Evolutionary conservation across 768 basidiomycete species (phyloP), one percentile per base, ranked within the genome.

Genomic region (Neoboletus magnificus): DNA sequence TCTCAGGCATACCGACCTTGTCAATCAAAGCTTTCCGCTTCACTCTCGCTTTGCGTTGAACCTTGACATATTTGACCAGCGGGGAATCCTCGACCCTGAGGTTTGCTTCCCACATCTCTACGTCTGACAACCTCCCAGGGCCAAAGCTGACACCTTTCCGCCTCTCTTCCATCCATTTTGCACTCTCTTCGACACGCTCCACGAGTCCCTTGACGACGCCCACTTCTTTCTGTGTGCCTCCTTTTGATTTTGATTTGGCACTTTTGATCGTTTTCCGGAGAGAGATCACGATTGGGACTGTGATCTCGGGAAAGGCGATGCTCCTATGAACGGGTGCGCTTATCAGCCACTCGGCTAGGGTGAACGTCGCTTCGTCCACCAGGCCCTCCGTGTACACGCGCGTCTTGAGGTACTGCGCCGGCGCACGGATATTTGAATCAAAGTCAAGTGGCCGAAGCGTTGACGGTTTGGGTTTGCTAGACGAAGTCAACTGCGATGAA

Each of bases 241-340:
- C 63, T 43, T 70, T 63, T 29, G 71, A 66, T 43, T 69, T 71
- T 35, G 76, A 68, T 53, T 80, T 81, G 25, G 77, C 75, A 37
- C 73, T 76, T 71, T 97, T 98, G 60, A 95, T 63, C 52, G 82
- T 78, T 60, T 88, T 87, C 42, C 85, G 84, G 48, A 99, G 75
- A 1, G 82, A 76, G 12, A 90, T 79, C 16, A 85, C 73, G 36
- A 94, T 75, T 3, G 95, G 94, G 13, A 98, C 82, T 15, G 85
- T 78, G 39, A 96, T 79, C 73, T 99, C 97, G 2, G 97, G 96
- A 79, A 97, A 98, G 1, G 92, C 92, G 56, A 98, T 85, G 70
- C 88, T 91, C 1, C 84, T 88, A 47, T 91, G 88, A 1, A 95
- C 84, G 0, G 82, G 75, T 10, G 73, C 61, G 32, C 83, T 85